Percentiles rank a stretch among this genome's conserved stretches.
These are phyloP conservation scores for Echria macrotheca DNA, from an alignment of 495 filamentous ascomycete genomes.

Conservation along the genomic window DNA sequence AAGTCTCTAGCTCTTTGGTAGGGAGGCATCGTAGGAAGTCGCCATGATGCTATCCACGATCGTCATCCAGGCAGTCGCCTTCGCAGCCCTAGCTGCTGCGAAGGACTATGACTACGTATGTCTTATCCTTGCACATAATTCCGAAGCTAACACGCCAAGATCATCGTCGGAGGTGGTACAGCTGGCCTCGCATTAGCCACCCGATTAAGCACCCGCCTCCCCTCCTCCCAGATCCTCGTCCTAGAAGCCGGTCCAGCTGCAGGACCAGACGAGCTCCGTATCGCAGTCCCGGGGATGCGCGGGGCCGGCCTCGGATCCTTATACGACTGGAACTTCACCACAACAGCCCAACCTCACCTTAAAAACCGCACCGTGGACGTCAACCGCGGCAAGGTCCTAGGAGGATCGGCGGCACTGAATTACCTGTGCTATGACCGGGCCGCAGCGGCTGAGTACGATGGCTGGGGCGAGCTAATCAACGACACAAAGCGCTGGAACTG, in stretches of 20 bases:
- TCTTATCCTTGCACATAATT: neutral
- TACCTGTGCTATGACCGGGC: slow-evolving; percentile 51
- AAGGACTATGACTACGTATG: neutral
- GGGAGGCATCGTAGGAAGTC: too few relatives aligned
- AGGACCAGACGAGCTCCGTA: slow-evolving; percentile 38
- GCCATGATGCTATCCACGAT: too few relatives aligned
- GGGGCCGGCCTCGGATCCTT: slow-evolving; percentile 36
- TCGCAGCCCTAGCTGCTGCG: neutral
- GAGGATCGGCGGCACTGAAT: slow-evolving; percentile 37
- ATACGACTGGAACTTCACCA: slow-evolving; percentile 52
- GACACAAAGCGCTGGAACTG: slow-evolving; percentile 46
- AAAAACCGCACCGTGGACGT: slow-evolving; percentile 27
- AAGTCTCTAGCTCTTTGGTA: too few relatives aligned
- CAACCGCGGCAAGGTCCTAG: slow-evolving; percentile 46
- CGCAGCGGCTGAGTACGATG: slow-evolving; percentile 49
- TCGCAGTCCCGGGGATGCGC: slow-evolving; percentile 40
- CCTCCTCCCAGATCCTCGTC: slow-evolving; percentile 46
- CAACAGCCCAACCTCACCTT: slow-evolving; percentile 37
- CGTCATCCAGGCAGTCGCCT: neutral
- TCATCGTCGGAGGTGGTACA: slow-evolving; percentile 65
- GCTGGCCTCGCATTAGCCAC: slow-evolving; percentile 54
- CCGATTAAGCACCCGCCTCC: slow-evolving; percentile 50
- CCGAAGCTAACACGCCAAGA: slow-evolving; percentile 8
- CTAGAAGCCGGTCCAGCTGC: slow-evolving; percentile 50
- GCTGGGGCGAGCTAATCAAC: slow-evolving; percentile 51